These are phyloP conservation scores for Candida dubliniensis DNA, from an alignment of 1,139 yeast species.

Conservation along the genomic window DNA sequence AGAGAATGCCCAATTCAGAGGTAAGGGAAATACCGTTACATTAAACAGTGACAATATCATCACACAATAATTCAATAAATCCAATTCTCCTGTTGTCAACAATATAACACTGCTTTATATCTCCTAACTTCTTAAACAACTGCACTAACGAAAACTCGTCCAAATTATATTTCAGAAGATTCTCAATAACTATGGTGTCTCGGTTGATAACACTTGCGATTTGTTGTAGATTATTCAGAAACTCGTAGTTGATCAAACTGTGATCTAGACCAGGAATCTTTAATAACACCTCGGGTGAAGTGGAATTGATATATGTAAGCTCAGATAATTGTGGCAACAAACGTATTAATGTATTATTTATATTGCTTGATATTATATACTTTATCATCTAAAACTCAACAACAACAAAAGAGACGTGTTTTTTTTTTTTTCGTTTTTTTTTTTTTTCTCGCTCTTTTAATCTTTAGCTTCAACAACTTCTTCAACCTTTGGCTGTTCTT, in stretches of 20 bases:
- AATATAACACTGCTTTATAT: conserved; percentile 3
- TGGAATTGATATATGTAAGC: conserved; percentile 13
- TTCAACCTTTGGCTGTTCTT: not conserved
- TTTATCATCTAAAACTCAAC: conserved; percentile 5
- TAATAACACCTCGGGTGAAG: conserved; percentile 11
- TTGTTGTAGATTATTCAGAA: conserved; percentile 7
- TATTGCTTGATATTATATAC: conserved; percentile 7
- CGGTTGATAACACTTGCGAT: not conserved
- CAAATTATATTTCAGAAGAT: conserved; percentile 4
- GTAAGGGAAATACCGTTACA: not conserved
- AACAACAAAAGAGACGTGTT: not conserved
- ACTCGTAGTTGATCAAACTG: conserved; percentile 12
- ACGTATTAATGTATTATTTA: conserved; percentile 3
- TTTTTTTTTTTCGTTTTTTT: not conserved
- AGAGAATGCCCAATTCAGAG: no score
- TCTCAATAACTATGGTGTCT: conserved; percentile 8
- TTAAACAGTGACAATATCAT: conserved; percentile 4
- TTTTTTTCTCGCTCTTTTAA: not conserved
- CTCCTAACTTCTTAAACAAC: conserved; percentile 7
- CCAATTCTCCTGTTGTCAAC: conserved; percentile 7
- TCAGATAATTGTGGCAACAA: conserved; percentile 2
- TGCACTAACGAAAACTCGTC: conserved; percentile 5
- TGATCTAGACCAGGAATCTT: not conserved
- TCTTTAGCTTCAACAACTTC: conserved; percentile 4
- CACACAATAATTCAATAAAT: conserved; percentile 9